A percentile compares a stretch with the other conserved stretches of the same genome.
phyloP scores from a whole-genome alignment of 2,329 filamentous ascomycete genomes.

The Cladosporium oxysporum region DNA sequence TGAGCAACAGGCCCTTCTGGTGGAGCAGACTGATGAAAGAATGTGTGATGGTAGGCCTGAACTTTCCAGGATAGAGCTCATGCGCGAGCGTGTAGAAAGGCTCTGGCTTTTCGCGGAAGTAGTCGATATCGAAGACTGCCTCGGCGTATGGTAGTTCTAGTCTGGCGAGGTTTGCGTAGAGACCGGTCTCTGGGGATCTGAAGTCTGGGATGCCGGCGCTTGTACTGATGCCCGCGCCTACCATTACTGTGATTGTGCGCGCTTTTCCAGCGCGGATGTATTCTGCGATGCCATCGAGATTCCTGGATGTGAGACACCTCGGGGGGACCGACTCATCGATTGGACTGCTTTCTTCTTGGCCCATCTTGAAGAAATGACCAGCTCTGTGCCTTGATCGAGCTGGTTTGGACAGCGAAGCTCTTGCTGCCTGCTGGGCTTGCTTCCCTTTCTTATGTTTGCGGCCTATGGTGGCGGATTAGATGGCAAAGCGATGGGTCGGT shows the following conservation, averaged over 20 bases:
- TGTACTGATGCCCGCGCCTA: constrained; percentile 85
- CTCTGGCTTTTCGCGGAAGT: constrained; percentile 78
- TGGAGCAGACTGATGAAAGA: constrained; percentile 83
- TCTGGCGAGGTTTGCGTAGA: constrained; percentile 88
- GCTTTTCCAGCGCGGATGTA: constrained; percentile 72
- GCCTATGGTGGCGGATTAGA: constrained; percentile 48
- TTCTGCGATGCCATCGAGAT: constrained; percentile 73
- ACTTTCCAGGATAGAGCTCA: constrained; percentile 89
- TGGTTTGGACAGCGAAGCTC: not conserved
- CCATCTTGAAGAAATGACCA: constrained; percentile 62
- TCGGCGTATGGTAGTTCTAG: constrained; percentile 86
- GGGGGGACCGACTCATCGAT: constrained; percentile 67
- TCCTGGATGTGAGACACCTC: constrained; percentile 66
- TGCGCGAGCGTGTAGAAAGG: constrained; percentile 92
- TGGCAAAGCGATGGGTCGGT: not conserved
- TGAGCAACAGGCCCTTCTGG: constrained; percentile 73
- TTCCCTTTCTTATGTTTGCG: constrained; percentile 51
- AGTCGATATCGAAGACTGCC: constrained; percentile 90
- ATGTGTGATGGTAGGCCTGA: constrained; percentile 85
- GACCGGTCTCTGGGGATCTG: constrained; percentile 84
- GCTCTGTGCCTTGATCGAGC: not conserved
- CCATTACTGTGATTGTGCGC: constrained; percentile 79
- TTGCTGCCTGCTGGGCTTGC: constrained; percentile 32
- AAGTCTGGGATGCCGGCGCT: constrained; percentile 83
- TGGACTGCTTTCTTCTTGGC: constrained; percentile 74